These are phyloP conservation scores for Calonectria naviculata DNA, from an alignment of 2,329 filamentous ascomycete genomes.

Conservation along the genomic window DNA sequence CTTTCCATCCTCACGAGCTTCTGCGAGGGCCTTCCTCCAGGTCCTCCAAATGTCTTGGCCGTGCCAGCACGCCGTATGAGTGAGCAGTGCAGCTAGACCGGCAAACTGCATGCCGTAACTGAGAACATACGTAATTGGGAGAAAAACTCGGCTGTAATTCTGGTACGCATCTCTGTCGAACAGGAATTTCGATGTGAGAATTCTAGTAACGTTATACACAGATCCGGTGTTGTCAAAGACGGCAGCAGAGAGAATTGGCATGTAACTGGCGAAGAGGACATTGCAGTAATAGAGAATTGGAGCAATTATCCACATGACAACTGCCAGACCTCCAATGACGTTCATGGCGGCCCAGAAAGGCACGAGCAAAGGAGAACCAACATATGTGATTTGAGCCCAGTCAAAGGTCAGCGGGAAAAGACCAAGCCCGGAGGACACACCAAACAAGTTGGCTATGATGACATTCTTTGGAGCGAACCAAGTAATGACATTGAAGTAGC, in stretches of 20 bases:
- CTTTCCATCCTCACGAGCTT: constrained; percentile 65
- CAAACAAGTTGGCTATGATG: constrained; percentile 88
- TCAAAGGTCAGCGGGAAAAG: constrained; percentile 90
- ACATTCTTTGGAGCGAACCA: constrained; percentile 91
- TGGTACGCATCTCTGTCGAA: constrained; percentile 83
- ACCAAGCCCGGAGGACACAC: constrained; percentile 85
- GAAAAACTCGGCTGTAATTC: constrained; percentile 84
- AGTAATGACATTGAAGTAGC: constrained; percentile 89
- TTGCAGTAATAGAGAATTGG: constrained; percentile 86
- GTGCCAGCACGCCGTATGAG: constrained; percentile 87
- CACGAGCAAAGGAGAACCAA: constrained; percentile 84
- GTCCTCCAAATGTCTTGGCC: constrained; percentile 84
- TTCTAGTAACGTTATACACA: constrained; percentile 83
- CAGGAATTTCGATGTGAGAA: constrained; percentile 80
- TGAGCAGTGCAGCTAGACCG: constrained; percentile 80
- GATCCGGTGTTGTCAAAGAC: constrained; percentile 89
- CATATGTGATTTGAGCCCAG: constrained; percentile 91
- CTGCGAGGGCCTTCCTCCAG: constrained; percentile 76
- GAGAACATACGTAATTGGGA: constrained; percentile 88
- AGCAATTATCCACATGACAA: constrained; percentile 88
- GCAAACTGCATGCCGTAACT: constrained; percentile 91
- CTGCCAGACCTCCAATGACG: constrained; percentile 80
- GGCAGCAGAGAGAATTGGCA: constrained; percentile 85
- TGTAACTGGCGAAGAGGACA: constrained; percentile 82
- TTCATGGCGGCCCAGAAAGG: constrained; percentile 91